Evolutionary conservation across 164 flowering plant species (phyloP), one percentile per base, ranked within the genome.

Genomic region (Stephania japonica): DNA sequence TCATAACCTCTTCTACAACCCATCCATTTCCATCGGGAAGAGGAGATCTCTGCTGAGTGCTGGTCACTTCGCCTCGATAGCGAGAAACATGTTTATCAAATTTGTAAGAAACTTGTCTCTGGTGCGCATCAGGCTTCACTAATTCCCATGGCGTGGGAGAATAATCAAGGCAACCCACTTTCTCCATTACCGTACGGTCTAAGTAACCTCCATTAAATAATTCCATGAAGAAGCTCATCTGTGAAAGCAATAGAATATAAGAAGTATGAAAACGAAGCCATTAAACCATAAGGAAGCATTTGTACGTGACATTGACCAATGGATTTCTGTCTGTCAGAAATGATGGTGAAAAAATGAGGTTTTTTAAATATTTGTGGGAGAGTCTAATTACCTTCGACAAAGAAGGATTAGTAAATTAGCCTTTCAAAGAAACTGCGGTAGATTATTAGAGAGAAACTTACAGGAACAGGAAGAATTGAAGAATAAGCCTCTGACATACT

Each of bases 1-100:
- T 88, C 93, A 89, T 82, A 73, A 88, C 90, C 82, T 95, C 99
- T 84, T 95, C 98, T 64, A 92, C 71, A 67, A 85, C 75, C 98
- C 97, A 95, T 72, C 94, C 94, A 65, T 83, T 87, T 74, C 75
- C 80, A 70, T 86, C 89, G 27, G 88, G 49, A 13, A 89, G 84
- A 7, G 84, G 84, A 68, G 88, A 87, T 72, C 76, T 89, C 82
- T 95, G 97, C 82, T 92, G 98, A 38, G 89, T 84, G 81, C 94
- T 90, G 12, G 94, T 93, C 65, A 89, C 97, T 78, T 90, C 93
- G 75, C 94, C 99, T 81, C 89, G 79, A 69, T 88, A 92, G 41
- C 86, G 88, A 42, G 98, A 92, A 65, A 92, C 61, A 56, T 74
- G 84, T 80, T 84, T 87, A 71, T 87, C 89, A 79, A 88, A 86